Percentiles rank a stretch among this genome's conserved stretches.
Conservation (phyloP, 306 rosid species). For the Vicia villosa region DNA sequence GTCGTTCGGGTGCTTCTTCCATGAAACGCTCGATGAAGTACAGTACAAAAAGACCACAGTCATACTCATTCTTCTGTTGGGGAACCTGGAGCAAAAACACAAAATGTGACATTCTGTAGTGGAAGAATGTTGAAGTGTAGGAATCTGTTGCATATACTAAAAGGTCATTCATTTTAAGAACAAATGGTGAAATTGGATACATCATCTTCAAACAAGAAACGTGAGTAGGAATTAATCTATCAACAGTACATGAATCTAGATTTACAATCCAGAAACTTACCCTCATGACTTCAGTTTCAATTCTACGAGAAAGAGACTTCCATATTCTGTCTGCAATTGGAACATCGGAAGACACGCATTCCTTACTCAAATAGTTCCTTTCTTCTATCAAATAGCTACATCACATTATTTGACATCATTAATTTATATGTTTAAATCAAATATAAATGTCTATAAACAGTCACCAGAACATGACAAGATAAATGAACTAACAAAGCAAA, state of each 20-base stretch:
- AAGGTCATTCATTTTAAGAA: conserved; percentile 11
- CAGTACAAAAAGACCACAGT: conserved; percentile 91
- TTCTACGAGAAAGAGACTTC: conserved; percentile 72
- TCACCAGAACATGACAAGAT: conserved; percentile 12
- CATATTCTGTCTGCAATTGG: conserved; percentile 69
- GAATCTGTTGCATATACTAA: neutral
- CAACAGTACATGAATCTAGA: conserved; percentile 15
- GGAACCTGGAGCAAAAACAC: conserved; percentile 73
- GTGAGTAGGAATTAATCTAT: neutral
- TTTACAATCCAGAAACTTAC: conserved; percentile 43
- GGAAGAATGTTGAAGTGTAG: neutral
- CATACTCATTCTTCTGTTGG: conserved; percentile 89
- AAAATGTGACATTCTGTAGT: conserved; percentile 8
- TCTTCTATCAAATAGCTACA: conserved; percentile 80
- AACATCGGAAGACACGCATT: conserved; percentile 53
- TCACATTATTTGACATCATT: conserved; percentile 41
- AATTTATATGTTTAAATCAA: conserved; percentile 28
- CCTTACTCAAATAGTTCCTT: conserved; percentile 60
- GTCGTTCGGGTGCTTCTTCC: conserved; percentile 76
- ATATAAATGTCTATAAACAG: neutral
- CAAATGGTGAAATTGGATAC: conserved; percentile 16
- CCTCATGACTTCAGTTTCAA: conserved; percentile 52
- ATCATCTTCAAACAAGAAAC: conserved; percentile 13
- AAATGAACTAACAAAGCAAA: conserved; percentile 24
- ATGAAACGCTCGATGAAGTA: conserved; percentile 86